phyloP scores from a whole-genome alignment of 805 yeast species.

The Alloascoidea hylecoeti region DNA sequence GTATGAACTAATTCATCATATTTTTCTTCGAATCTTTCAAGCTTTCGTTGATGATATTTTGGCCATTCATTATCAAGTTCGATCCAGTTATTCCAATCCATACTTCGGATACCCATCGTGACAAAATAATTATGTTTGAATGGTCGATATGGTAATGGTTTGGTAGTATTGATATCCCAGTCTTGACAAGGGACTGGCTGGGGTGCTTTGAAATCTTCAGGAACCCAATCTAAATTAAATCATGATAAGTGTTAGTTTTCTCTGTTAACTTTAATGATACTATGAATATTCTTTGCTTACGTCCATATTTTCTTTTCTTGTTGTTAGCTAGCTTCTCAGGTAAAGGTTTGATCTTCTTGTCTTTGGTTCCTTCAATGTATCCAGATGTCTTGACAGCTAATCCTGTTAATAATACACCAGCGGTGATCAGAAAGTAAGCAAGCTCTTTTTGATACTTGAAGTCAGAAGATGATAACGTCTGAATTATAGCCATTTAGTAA shows the following conservation, averaged over 20 bases:
- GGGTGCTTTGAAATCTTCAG: slow-evolving; percentile 37
- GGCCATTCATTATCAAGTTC: slow-evolving; percentile 56
- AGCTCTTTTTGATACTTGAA: too few species aligned
- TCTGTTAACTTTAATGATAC: not conserved
- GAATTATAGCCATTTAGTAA: too few species aligned
- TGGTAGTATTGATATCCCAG: slow-evolving; percentile 36
- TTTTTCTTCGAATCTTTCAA: slow-evolving; percentile 29
- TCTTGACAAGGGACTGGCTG: slow-evolving; percentile 28
- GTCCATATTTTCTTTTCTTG: slow-evolving; percentile 2
- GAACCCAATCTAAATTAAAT: slow-evolving; percentile 30
- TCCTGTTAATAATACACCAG: too few species aligned
- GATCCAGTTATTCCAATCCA: slow-evolving; percentile 52
- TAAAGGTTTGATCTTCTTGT: slow-evolving; percentile 1
- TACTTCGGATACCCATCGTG: slow-evolving; percentile 55
- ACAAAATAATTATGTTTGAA: slow-evolving; percentile 50
- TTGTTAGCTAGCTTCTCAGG: slow-evolving; percentile 3
- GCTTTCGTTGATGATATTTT: slow-evolving; percentile 37
- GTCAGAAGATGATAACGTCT: too few species aligned
- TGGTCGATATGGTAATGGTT: slow-evolving; percentile 51
- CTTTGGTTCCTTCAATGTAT: too few species aligned
- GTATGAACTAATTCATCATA: slow-evolving; percentile 37
- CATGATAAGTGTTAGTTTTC: slow-evolving; percentile 19
- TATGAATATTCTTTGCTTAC: not conserved
- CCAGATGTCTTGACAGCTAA: too few species aligned
- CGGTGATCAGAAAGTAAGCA: too few species aligned